phyloP scores from a whole-genome alignment of 805 yeast genomes.

The Cephaloascus albidus region DNA sequence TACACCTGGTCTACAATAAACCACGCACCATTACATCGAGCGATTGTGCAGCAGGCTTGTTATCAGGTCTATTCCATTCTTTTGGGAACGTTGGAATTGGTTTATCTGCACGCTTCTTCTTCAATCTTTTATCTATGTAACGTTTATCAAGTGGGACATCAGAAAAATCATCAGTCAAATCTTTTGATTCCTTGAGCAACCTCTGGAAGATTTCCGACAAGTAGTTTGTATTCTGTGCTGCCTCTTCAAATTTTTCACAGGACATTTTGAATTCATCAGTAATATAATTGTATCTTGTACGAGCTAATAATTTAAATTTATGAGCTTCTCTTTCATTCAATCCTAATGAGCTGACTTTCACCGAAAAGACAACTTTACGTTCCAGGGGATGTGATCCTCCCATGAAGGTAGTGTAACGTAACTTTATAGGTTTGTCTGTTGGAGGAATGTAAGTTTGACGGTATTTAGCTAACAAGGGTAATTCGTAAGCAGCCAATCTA shows the following conservation, averaged over 20 bases:
- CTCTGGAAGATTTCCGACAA: constrained; percentile 55
- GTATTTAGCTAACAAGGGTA: constrained; percentile 74
- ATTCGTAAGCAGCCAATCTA: constrained; percentile 83
- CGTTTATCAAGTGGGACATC: constrained; percentile 81
- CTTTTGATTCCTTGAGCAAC: constrained; percentile 58
- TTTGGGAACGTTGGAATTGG: constrained; percentile 54
- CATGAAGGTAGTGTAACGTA: constrained; percentile 62
- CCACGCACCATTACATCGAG: no score
- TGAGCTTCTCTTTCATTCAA: constrained; percentile 47
- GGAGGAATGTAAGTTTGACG: constrained; percentile 59
- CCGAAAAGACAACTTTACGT: constrained; percentile 54
- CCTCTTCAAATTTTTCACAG: constrained; percentile 56
- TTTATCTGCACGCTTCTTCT: constrained; percentile 23
- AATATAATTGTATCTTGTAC: constrained; percentile 60
- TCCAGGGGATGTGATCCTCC: constrained; percentile 69
- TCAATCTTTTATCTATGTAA: constrained; percentile 41
- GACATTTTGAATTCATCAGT: constrained; percentile 56
- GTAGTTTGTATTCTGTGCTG: constrained; percentile 79
- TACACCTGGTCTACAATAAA: no score
- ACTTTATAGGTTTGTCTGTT: constrained; percentile 45
- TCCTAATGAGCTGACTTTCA: constrained; percentile 43
- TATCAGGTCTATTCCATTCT: constrained; percentile 49
- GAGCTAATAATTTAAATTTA: constrained; percentile 73
- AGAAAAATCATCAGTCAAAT: constrained; percentile 49
- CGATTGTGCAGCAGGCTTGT: neutral